Evolutionary conservation across 495 filamentous ascomycete genomes (phyloP), one percentile per base, ranked within the genome.

Genomic region (Monascus purpureus): DNA sequence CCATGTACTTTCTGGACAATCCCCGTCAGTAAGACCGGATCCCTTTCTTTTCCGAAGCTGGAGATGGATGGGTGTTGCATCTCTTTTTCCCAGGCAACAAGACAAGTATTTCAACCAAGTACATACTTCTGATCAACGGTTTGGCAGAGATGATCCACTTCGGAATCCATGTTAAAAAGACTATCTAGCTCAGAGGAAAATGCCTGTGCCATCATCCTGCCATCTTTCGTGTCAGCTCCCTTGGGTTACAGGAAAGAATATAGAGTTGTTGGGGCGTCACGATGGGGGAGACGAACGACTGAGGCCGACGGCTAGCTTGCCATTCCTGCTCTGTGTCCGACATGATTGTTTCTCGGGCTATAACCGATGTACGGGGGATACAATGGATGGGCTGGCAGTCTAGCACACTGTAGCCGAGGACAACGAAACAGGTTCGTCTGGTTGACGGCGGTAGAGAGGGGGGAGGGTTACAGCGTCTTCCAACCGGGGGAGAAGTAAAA

Each of bases 111-210:
- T 17, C 6, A 28, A 29, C 12, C 8, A 15, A 6, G 12, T 25
- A 51, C 77, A 49, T 67, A 96, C 87, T 87, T 88, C 53, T 83
- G 74, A 49, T 92, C 75, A 26, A 93, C 73, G 34, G 75, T 73
- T 44, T 78, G 69, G 35, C 78, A 72, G 14, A 96, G 68, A 37
- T 82, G 70, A 43, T 80, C 74, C 37, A 94, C 59, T 41, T 73
- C 74, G 46, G 77, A 80, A 42, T 93, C 80, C 43, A 90, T 75
- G 42, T 76, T 70, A 54, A 96, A 96, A 39, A 86, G 77, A 52
- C 85, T 81, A 59, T 92, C 81, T 33, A 96, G 68, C 47, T 82
- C 80, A 15, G 76, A 62, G 18, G 83, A 84, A 64, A 96, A 95
- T 35, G 75, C 79, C 35, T 78, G 77, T 15, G 86, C 87, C 53